Percentiles rank a stretch among this genome's conserved stretches.
Evolutionary conservation across 1,284 basidiomycete genomes (phyloP).

Genomic region (Psilocybe mexicana): DNA sequence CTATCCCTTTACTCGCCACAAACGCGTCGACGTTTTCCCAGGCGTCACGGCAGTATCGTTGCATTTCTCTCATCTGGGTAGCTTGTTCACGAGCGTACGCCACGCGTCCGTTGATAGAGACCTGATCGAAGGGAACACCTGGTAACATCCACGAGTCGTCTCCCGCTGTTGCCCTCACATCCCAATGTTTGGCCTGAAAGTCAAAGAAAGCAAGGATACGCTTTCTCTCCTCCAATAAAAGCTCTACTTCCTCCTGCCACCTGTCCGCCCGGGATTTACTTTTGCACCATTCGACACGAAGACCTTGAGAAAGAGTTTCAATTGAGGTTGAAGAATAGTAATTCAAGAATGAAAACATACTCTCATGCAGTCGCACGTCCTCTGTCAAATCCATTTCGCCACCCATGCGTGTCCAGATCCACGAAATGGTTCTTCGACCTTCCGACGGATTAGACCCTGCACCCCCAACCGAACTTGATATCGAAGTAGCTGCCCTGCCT

Average conservation of each 20-base stretch:
- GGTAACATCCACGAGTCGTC: constrained; percentile 5
- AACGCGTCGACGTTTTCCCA: background rate
- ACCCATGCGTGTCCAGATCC: constrained; percentile 9
- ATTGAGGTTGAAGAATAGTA: too few species aligned
- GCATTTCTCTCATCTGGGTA: constrained; percentile 4
- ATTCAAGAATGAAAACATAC: background rate
- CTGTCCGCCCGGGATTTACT: constrained; percentile 11
- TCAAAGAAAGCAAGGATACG: constrained; percentile 14
- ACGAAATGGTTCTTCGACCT: constrained; percentile 9
- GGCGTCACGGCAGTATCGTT: background rate
- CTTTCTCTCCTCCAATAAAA: constrained; percentile 20
- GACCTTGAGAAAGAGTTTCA: too few species aligned
- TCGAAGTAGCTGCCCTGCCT: too few species aligned
- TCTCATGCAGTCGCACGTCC: constrained; percentile 8
- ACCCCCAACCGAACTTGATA: too few species aligned
- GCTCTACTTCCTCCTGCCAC: constrained; percentile 19
- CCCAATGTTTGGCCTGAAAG: constrained; percentile 5
- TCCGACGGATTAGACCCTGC: constrained; percentile 5
- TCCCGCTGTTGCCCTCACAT: background rate
- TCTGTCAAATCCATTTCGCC: background rate
- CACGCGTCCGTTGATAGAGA: background rate
- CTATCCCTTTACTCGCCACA: background rate
- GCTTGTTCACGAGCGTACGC: constrained; percentile 9
- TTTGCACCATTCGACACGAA: constrained; percentile 22
- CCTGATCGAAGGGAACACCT: background rate